Conservation (phyloP, 305 asterid species). For the Fraxinus latifolia region DNA sequence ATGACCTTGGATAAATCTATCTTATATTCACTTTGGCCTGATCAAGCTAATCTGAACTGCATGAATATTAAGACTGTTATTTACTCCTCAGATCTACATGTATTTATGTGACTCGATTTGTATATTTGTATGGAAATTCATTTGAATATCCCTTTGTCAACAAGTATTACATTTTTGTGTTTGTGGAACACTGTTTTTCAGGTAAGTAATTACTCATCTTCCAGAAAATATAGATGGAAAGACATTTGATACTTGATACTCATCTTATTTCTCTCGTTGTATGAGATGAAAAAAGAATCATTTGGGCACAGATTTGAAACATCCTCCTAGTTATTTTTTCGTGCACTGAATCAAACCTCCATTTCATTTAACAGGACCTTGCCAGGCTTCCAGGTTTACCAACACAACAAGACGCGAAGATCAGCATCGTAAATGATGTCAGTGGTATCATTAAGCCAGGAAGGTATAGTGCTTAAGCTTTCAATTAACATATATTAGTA, state of each 20-base stretch:
- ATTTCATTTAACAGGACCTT: slow-evolving; percentile 36
- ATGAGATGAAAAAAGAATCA: neutral
- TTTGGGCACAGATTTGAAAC: neutral
- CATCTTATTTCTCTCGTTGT: neutral
- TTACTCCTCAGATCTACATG: neutral
- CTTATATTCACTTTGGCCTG: neutral
- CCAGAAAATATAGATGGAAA: neutral
- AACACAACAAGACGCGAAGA: slow-evolving; percentile 35
- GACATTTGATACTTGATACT: neutral
- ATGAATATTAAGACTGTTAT: neutral
- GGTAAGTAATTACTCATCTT: neutral
- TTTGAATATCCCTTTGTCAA: neutral
- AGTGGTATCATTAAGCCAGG: slow-evolving; percentile 55
- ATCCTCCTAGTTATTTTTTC: neutral
- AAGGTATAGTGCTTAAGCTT: slow-evolving; percentile 34
- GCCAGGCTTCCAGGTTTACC: slow-evolving; percentile 41
- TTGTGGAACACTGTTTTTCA: neutral
- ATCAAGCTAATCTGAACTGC: neutral
- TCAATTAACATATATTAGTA: neutral
- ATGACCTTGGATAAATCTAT: neutral
- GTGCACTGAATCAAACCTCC: neutral
- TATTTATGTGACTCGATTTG: neutral
- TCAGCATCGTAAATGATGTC: slow-evolving; percentile 44
- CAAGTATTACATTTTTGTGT: neutral
- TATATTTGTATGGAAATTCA: neutral